Percentiles rank a stretch among this genome's conserved stretches.
phyloP scores from a whole-genome alignment of 768 basidiomycete genomes.

The Hygrocybe punicea region DNA sequence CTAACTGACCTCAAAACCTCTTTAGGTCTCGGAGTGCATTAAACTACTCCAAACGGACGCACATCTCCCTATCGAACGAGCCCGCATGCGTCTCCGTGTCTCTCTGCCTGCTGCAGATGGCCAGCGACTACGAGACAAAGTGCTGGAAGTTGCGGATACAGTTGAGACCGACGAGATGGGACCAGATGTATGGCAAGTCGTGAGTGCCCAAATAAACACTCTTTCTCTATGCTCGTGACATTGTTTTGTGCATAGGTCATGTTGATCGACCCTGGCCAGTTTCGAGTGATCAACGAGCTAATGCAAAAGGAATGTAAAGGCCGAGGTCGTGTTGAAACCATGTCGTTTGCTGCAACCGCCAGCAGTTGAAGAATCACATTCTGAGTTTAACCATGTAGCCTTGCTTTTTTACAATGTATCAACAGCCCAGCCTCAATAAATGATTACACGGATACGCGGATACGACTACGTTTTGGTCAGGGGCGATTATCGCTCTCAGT shows the following conservation, averaged over 20 bases:
- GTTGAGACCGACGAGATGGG: slow-evolving; percentile 80
- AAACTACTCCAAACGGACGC: slow-evolving; percentile 76
- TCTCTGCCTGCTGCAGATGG: slow-evolving; percentile 66
- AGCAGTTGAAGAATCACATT: background rate
- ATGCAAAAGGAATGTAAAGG: slow-evolving; percentile 91
- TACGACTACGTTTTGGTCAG: no score
- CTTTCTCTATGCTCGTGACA: no score
- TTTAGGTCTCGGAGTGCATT: slow-evolving; percentile 86
- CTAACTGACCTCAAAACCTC: background rate
- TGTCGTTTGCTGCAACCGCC: slow-evolving; percentile 66
- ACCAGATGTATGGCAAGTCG: slow-evolving; percentile 79
- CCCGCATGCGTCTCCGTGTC: slow-evolving; percentile 88
- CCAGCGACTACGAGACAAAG: slow-evolving; percentile 63
- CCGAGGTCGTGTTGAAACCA: slow-evolving; percentile 78
- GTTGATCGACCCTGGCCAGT: slow-evolving; percentile 90
- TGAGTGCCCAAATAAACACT: slow-evolving; percentile 46
- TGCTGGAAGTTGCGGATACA: slow-evolving; percentile 72
- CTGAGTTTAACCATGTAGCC: no score
- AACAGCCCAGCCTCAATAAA: no score
- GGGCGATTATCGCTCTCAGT: no score
- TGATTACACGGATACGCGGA: no score
- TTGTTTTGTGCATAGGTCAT: slow-evolving; percentile 53
- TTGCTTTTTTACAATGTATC: no score
- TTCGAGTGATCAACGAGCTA: slow-evolving; percentile 84
- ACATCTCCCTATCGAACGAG: slow-evolving; percentile 88